These are phyloP conservation scores for Auriscalpium orientale DNA, from an alignment of 768 basidiomycete genomes.

Conservation along the genomic window DNA sequence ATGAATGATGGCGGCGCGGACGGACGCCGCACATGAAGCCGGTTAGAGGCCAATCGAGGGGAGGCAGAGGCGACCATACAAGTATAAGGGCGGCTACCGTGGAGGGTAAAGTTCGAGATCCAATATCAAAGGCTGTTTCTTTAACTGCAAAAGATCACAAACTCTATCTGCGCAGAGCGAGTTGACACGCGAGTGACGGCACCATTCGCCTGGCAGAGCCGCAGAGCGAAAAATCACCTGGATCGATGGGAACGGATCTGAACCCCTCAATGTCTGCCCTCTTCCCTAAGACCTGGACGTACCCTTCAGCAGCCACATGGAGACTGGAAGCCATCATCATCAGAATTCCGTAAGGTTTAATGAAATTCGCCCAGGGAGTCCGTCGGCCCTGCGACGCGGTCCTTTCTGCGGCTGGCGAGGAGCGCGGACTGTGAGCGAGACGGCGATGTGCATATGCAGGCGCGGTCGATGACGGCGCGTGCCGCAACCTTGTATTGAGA, in stretches of 20 bases:
- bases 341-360: conserved; percentile 16
- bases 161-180: conserved; percentile 11
- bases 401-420: neutral
- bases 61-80: conserved; percentile 11
- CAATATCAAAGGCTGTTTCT: conserved; percentile 18
- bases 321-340: conserved; percentile 9
- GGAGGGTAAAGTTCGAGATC: conserved; percentile 11
- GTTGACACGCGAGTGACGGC: conserved; percentile 10
- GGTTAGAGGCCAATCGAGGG: conserved; percentile 1
- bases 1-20: neutral
- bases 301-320: conserved; percentile 11
- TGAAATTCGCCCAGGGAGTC: neutral
- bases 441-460: neutral
- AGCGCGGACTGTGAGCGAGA: neutral
- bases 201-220: conserved; percentile 8
- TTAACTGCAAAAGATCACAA: conserved; percentile 19
- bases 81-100: conserved; percentile 14
- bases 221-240: conserved; percentile 4
- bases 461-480: too few species aligned
- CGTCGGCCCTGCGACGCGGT: neutral
- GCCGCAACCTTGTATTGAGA: too few species aligned
- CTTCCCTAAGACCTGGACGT: neutral
- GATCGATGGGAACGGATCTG: conserved; percentile 15
- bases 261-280: neutral
- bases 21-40: neutral